Evolutionary conservation across 2,329 filamentous ascomycete species (phyloP).

Genomic region (Cryphonectria japonica): DNA sequence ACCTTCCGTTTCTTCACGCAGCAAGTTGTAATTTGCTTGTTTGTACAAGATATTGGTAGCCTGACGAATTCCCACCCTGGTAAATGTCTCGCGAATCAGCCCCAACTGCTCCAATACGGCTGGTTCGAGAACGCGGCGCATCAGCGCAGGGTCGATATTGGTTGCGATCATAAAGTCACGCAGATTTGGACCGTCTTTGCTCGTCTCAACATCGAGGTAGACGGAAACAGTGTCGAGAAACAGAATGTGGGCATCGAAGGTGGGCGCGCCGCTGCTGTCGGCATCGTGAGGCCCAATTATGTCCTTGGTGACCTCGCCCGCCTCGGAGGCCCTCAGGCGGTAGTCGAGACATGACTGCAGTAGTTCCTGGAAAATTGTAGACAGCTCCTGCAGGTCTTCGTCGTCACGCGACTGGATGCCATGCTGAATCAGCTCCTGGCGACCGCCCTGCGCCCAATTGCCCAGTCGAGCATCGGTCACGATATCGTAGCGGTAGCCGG

Average conservation of each 20-base stretch:
- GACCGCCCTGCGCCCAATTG: conserved; percentile 70
- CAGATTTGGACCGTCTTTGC: conserved; percentile 54
- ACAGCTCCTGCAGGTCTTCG: conserved; percentile 70
- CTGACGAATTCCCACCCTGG: conserved; percentile 80
- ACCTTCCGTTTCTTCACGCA: conserved; percentile 94
- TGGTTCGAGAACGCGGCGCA: conserved; percentile 84
- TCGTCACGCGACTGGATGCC: conserved; percentile 67
- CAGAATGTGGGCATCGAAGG: conserved; percentile 67
- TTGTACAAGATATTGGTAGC: conserved; percentile 93
- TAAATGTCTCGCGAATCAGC: conserved; percentile 84
- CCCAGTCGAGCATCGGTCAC: conserved; percentile 71
- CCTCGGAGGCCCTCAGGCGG: conserved; percentile 67
- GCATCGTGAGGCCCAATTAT: conserved; percentile 66
- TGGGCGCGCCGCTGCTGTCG: conserved; percentile 53
- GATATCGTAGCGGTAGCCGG: conserved; percentile 72
- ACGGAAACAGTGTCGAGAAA: conserved; percentile 86
- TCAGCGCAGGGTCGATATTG: conserved; percentile 69
- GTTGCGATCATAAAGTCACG: conserved; percentile 73
- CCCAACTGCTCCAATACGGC: conserved; percentile 74
- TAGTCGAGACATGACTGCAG: conserved; percentile 74
- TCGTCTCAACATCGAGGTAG: conserved; percentile 71
- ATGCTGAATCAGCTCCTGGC: conserved; percentile 67
- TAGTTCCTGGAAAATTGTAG: conserved; percentile 82
- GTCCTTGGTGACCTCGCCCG: conserved; percentile 73
- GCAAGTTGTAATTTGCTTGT: conserved; percentile 93